Percentiles rank a stretch among this genome's conserved stretches.
Conservation (phyloP, 352 stramenopile species). For the Phytophthora parvispora region DNA sequence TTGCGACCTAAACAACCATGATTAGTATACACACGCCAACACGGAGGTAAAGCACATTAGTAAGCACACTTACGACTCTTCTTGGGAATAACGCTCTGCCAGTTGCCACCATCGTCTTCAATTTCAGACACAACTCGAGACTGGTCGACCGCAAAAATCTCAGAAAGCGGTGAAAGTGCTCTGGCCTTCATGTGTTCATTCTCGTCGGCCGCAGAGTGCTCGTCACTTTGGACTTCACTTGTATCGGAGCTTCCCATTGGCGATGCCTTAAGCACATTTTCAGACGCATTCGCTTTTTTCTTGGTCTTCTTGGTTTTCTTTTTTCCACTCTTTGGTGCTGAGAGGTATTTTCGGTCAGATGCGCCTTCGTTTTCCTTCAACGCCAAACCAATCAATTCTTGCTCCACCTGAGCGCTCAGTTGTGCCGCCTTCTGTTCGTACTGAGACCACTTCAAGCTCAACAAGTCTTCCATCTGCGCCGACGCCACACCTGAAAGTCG, state of each 20-base stretch:
- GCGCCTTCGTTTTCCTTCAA: conserved; percentile 17
- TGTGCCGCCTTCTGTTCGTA: conserved; percentile 27
- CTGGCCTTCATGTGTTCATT: neutral
- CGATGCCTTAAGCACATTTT: neutral
- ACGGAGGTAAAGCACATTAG: too few species aligned
- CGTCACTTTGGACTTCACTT: neutral
- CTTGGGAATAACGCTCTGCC: conserved; percentile 35
- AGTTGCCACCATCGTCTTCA: conserved; percentile 22
- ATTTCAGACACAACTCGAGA: neutral
- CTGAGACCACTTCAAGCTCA: conserved; percentile 28
- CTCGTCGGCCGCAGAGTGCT: neutral
- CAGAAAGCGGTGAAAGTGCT: too few species aligned
- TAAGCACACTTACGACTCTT: conserved; percentile 39
- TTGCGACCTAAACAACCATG: conserved; percentile 35
- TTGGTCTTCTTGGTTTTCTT: conserved; percentile 59
- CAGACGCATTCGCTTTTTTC: conserved; percentile 31
- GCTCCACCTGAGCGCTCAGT: conserved; percentile 32
- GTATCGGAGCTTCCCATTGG: neutral
- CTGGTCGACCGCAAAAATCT: too few species aligned
- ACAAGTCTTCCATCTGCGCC: conserved; percentile 37
- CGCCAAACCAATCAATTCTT: conserved; percentile 35
- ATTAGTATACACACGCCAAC: neutral
- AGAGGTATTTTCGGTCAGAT: conserved; percentile 4
- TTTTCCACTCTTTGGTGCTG: conserved; percentile 32
- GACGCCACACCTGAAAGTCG: conserved; percentile 31